A percentile compares a stretch with the other conserved stretches of the same genome.
phyloP scores from a whole-genome alignment of 2,329 filamentous ascomycete genomes.

The Tricladium varicosporioides region DNA sequence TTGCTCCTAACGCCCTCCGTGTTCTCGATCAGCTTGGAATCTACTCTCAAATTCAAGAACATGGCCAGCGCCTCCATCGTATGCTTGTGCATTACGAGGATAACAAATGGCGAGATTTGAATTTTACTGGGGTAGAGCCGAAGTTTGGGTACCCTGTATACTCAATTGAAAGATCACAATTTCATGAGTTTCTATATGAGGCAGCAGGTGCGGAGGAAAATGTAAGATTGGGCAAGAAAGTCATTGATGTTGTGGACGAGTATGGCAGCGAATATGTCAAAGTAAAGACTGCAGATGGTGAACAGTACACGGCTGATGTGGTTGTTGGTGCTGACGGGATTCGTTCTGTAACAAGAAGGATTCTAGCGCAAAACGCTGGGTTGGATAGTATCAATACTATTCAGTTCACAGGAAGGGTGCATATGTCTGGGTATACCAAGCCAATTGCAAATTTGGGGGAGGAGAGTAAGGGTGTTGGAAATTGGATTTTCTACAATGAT shows the following conservation, averaged over 20 bases:
- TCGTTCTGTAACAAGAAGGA: not conserved
- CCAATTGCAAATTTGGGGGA: not conserved
- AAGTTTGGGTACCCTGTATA: constrained; percentile 3
- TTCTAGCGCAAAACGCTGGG: constrained; percentile 1
- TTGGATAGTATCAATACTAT: constrained; percentile 5
- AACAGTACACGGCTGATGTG: not conserved
- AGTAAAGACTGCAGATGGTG: constrained; percentile 1
- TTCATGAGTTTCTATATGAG: constrained; percentile 1
- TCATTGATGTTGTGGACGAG: constrained; percentile 1
- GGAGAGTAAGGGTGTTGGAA: constrained; percentile 1
- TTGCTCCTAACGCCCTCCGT: not conserved
- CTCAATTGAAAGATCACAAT: not conserved
- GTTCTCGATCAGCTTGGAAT: constrained; percentile 1
- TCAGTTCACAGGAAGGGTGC: constrained; percentile 1
- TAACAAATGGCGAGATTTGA: not conserved
- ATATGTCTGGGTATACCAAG: constrained; percentile 2
- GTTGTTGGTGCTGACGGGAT: constrained; percentile 4
- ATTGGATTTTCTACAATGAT: constrained; percentile 4
- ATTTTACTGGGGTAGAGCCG: not conserved
- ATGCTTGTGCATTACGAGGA: constrained; percentile 4
- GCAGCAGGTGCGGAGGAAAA: not conserved
- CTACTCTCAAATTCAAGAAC: not conserved
- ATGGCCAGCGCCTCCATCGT: not conserved
- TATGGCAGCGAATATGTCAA: not conserved
- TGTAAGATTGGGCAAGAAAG: not conserved